Conservation (phyloP, 495 filamentous ascomycete species). For the Penicillium alfredii region DNA sequence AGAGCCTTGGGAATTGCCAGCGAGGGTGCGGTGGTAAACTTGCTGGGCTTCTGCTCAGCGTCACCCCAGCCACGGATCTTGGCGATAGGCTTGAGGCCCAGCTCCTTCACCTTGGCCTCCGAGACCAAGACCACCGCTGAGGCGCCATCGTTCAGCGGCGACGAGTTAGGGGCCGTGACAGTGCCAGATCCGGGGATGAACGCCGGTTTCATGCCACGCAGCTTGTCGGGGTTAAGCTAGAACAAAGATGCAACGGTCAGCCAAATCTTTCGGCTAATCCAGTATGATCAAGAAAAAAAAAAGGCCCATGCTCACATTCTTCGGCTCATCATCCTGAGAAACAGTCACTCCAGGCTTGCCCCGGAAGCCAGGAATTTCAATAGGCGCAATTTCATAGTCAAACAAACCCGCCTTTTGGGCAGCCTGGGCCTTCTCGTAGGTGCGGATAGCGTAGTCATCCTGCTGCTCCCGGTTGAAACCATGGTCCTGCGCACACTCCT, state of each 20-base stretch:
- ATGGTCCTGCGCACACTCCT: slow-evolving; percentile 87
- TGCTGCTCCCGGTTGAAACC: slow-evolving; percentile 72
- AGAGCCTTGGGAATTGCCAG: slow-evolving; percentile 95
- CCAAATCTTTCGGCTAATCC: neutral
- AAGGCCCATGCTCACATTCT: slow-evolving; percentile 59
- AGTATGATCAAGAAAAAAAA: neutral
- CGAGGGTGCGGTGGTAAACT: slow-evolving; percentile 94
- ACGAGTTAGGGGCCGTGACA: slow-evolving; percentile 96
- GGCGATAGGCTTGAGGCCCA: slow-evolving; percentile 81
- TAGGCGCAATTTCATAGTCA: slow-evolving; percentile 77
- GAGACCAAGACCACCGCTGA: slow-evolving; percentile 87
- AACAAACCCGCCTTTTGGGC: slow-evolving; percentile 76
- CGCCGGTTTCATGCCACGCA: slow-evolving; percentile 73
- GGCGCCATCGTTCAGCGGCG: slow-evolving; percentile 90
- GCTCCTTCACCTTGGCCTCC: slow-evolving; percentile 79
- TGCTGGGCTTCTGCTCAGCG: slow-evolving; percentile 78
- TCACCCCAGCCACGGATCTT: slow-evolving; percentile 97
- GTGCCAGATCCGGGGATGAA: slow-evolving; percentile 79
- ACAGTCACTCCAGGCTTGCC: slow-evolving; percentile 82
- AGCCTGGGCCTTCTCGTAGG: slow-evolving; percentile 84
- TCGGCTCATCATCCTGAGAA: slow-evolving; percentile 87
- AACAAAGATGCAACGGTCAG: slow-evolving; percentile 14
- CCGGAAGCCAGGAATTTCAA: slow-evolving; percentile 79
- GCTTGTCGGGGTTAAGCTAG: slow-evolving; percentile 85
- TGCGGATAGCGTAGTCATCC: slow-evolving; percentile 88